phyloP scores from a whole-genome alignment of 2,329 filamentous ascomycete species.

The Fusarium newnesense region DNA sequence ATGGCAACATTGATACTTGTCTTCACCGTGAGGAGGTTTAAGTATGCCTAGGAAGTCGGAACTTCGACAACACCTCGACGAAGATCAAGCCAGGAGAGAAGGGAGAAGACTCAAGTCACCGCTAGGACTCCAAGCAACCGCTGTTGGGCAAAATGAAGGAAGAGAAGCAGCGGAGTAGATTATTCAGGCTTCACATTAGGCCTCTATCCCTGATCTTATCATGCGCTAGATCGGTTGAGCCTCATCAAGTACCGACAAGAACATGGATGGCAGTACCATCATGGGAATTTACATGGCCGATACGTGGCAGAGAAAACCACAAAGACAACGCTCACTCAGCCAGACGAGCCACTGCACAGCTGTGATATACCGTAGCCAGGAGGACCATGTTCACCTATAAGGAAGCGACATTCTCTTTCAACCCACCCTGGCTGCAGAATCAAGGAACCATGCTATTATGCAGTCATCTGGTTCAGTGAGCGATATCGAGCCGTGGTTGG shows the following conservation, averaged over 20 bases:
- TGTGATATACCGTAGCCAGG: not conserved
- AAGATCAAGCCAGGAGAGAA: not conserved
- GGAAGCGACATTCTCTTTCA: not conserved
- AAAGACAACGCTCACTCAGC: not conserved
- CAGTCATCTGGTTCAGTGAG: not conserved
- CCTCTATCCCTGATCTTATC: not conserved
- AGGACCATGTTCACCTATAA: not conserved
- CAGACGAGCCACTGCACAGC: not conserved
- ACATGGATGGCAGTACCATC: not conserved
- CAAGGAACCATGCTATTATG: not conserved
- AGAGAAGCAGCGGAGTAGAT: not conserved
- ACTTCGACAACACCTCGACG: not conserved
- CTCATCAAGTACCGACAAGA: not conserved
- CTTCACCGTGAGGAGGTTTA: not conserved
- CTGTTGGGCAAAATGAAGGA: not conserved
- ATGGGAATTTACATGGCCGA: not conserved
- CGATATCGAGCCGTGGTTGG: not conserved
- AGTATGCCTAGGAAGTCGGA: not conserved
- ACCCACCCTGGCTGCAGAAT: not conserved
- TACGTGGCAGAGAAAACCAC: not conserved
- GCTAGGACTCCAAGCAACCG: not conserved
- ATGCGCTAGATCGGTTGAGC: not conserved
- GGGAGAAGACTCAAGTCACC: not conserved
- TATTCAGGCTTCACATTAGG: not conserved
- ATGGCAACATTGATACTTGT: not conserved